Evolutionary conservation across 768 basidiomycete species (phyloP), one percentile per base, ranked within the genome.

Genomic region (Coprinopsis marcescibilis): DNA sequence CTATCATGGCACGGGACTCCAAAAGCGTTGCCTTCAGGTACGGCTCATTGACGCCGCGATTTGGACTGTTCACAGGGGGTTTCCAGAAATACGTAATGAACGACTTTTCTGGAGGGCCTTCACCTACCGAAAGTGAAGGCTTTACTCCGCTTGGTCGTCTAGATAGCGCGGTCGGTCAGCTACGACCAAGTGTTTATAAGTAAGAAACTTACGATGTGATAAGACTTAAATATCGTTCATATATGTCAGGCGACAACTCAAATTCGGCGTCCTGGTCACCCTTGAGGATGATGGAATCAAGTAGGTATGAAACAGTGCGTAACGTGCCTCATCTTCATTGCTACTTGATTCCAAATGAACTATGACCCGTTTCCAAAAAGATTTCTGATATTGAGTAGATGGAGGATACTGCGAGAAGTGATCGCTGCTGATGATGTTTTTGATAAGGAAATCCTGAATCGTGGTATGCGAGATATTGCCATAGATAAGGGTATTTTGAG

Each of bases 301-400:
- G 10, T 17, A 45, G 21, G 50, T 15, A 24, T n/a, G 27, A 44
- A 45, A 26, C 10, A n/a, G 30, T 44, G 23, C 37, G n/a, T 34
- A 3, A 64, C 72, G 54, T 70, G 72, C 81, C 71, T 83, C 75
- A n/a, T 67, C 45, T 13, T 35, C 32, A 25, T 19, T n/a, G 14
- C 35, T 62, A 15, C 53, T 45, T 38, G 57, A 45, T 50, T 88
- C 87, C 29, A 89, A 65, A 29, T 68, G 59, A 17, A 60, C 56
- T 15, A 89, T 74, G 1, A 67, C 69, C 77, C 81, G 83, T 63
- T 89, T 89, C 85, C 85, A 89, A 58, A 88, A 90, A 2, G 59
- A 50, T 39, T 65, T 65, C 51, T 84, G 85, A 52, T 83, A 87
- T 52, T 76, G 69, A 14, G 54, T 50, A 0, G 86, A 82, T 0